Evolutionary conservation across 1,284 basidiomycete species (phyloP), one percentile per base, ranked within the genome.

Genomic region (Ceratobasidium sp.): DNA sequence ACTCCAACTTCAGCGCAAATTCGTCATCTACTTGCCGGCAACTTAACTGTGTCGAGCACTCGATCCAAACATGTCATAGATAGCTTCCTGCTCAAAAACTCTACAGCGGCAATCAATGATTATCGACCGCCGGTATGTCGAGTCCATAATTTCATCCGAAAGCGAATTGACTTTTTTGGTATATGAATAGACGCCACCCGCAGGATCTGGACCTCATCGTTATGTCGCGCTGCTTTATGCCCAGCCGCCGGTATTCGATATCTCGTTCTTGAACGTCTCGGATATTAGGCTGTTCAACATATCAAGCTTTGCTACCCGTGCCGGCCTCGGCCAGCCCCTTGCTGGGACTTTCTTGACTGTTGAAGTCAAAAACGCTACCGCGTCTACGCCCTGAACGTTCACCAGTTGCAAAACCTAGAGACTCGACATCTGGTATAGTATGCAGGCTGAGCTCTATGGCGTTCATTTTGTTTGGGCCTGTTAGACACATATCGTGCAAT

Each of bases 291-390:
- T 61, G 1, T 77, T 68, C 46, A 77, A 77, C 57, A 62, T 77
- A 38, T 68, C 66, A 33, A 70, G 61, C 26, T 77, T 77, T 40
- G 76, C 76, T 7, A 48, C 56, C 17, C 54, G 50, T n/a, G 46
- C 76, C 38, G 76, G 66, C 20, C 46, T 77, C 3, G 66, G 66
- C 1, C 38, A 77, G 17, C 76, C 76, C 6, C 26, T 77, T n/a
- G 76, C 76, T 17, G 76, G 76, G 9, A 77, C 76, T 7, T 77
- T 77, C 26, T 54, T 77, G 66, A 77, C 67, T 10, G 76, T 70
- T 17, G 66, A 77, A 62, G 52, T 68, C 15, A 76, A 59, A 50
- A 65, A 64, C 40, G 26, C 69, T 3, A 62, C 69, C 28, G 15
- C n/a, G 33, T 33, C 33, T 33, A 33, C 33, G 33, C 33, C 33